Evolutionary conservation across 805 yeast species (phyloP).

Genomic region (Naumovozyma baii): DNA sequence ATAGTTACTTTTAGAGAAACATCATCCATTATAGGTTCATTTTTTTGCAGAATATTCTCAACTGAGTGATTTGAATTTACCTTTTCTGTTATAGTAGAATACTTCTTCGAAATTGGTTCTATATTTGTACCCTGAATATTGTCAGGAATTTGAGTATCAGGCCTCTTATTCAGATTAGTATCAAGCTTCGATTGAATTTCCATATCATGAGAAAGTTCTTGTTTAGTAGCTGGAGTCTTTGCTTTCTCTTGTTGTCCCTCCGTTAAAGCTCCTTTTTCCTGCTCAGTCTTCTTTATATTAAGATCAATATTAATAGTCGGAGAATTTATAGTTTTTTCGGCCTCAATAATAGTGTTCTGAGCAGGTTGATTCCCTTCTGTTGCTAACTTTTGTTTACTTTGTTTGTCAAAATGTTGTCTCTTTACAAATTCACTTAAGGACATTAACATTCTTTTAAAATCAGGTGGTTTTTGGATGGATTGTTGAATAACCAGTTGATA

Average conservation of each 20-base stretch:
- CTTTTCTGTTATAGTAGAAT: too few species aligned
- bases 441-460: conserved; percentile 25
- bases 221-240: not conserved
- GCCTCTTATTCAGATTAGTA: not conserved
- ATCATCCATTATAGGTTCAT: too few species aligned
- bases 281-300: too few species aligned
- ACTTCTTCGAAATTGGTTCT: too few species aligned
- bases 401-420: conserved; percentile 5
- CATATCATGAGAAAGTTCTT: not conserved
- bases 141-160: not conserved
- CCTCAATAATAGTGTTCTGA: too few species aligned
- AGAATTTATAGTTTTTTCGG: too few species aligned
- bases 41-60: too few species aligned
- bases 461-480: conserved; percentile 27
- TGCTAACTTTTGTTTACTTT: not conserved
- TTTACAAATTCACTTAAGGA: conserved; percentile 25
- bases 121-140: not conserved
- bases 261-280: not conserved
- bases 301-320: too few species aligned
- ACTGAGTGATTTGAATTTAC: too few species aligned
- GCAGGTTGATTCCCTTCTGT: too few species aligned
- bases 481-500: conserved; percentile 22
- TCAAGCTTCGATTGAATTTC: not conserved
- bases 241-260: not conserved
- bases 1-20: not conserved